Conservation (phyloP, 495 filamentous ascomycete species). For the Aspergillus homomorphus region DNA sequence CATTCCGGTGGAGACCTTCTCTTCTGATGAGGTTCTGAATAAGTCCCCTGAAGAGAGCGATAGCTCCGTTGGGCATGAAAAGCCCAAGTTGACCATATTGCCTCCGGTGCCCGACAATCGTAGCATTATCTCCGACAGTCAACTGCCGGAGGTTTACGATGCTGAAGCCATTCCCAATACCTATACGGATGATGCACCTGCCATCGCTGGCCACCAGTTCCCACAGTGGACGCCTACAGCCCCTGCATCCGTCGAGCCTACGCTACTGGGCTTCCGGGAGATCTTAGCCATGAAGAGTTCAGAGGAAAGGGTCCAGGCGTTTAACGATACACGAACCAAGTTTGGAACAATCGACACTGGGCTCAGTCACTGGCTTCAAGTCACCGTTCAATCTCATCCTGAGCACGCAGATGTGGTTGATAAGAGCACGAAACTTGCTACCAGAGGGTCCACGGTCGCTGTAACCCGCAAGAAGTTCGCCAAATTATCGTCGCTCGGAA, state of each 20-base stretch:
- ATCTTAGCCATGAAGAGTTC: constrained; percentile 62
- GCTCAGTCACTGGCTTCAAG: constrained; percentile 66
- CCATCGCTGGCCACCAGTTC: background rate
- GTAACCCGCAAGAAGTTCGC: constrained; percentile 46
- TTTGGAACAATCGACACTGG: constrained; percentile 72
- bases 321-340: constrained; percentile 63
- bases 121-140: constrained; percentile 16
- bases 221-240: constrained; percentile 3
- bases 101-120: constrained; percentile 17
- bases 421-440: constrained; percentile 30
- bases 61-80: constrained; percentile 11
- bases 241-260: constrained; percentile 31
- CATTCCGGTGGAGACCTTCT: background rate
- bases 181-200: constrained; percentile 8
- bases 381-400: constrained; percentile 47
- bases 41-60: constrained; percentile 1
- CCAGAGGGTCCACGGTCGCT: constrained; percentile 29
- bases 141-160: constrained; percentile 12
- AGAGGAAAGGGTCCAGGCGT: constrained; percentile 64
- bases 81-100: constrained; percentile 26
- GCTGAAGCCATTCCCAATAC: constrained; percentile 8
- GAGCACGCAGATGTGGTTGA: constrained; percentile 48
- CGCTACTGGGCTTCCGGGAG: constrained; percentile 61
- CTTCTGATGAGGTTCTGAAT: background rate
- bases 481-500: constrained; percentile 38